Evolutionary conservation across 2,329 filamentous ascomycete genomes (phyloP), one percentile per base, ranked within the genome.

Genomic region (Penicillium sp.): DNA sequence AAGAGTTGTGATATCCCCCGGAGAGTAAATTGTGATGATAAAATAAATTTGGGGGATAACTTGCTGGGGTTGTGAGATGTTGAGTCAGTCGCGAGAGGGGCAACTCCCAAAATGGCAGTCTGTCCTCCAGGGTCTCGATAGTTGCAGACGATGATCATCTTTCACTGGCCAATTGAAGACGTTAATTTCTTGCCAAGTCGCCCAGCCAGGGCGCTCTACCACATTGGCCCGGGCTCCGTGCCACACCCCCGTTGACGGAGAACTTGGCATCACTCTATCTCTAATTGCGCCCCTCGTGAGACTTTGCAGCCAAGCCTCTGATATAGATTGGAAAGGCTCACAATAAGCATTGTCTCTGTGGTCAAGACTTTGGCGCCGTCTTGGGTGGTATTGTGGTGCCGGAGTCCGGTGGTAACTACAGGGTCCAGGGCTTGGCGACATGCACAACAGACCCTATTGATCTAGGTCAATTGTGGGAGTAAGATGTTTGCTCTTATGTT

Each of bases 361-460:
- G 22, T 52, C 43, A 56, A 49, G 49, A 48, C 39, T 51, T 38
- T 13, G 21, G 43, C 27, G 44, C 51, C 51, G 52, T 61, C 62
- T 62, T 60, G 49, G 60, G 59, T 61, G 16, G 57, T 59, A 63
- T 60, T 52, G 61, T 61, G 59, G 59, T 59, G 21, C 49, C 59
- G 59, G 60, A 61, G 52, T 62, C 60, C 60, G 58, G 46, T n/a
- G 45, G 42, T 14, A 40, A 44, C 47, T 43, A 29, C 54, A 56
- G 49, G 42, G 43, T 52, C 43, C 16, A 43, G 47, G 48, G 44
- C 55, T 63, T 61, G 60, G 58, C 56, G 45, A 34, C 34, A 38
- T 48, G 31, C 18, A 39, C 11, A 40, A 29, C 29, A 21, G 29
- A 18, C 16, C 8, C 1, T 31, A 11, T 43, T 3, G 14, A 18